These are phyloP conservation scores for Penicillium sp. DNA, from an alignment of 2,329 filamentous ascomycete species.

Conservation along the genomic window DNA sequence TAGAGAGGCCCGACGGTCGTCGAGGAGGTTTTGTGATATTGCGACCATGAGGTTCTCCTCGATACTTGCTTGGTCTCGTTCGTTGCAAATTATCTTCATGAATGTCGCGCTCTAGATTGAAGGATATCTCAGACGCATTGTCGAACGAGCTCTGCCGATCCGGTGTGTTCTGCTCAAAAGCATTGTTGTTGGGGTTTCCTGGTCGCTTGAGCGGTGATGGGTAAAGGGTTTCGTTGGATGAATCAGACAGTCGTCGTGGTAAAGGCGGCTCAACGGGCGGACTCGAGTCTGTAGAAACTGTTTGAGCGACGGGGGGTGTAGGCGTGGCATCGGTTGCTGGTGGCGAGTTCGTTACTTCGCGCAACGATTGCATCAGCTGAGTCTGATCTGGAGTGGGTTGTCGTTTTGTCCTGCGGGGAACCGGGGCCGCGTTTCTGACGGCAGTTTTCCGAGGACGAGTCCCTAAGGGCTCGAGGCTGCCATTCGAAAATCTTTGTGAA, in stretches of 20 bases:
- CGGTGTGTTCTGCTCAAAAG: slow-evolving; percentile 23
- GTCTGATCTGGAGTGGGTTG: slow-evolving; percentile 42
- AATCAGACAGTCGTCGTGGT: slow-evolving; percentile 21
- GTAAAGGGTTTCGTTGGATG: slow-evolving; percentile 32
- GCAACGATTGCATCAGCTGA: slow-evolving; percentile 36
- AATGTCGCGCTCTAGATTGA: slow-evolving; percentile 41
- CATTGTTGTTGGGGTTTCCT: slow-evolving; percentile 19
- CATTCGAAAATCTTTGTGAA: slow-evolving; percentile 13
- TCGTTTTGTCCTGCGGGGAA: slow-evolving; percentile 30
- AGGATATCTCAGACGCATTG: slow-evolving; percentile 41
- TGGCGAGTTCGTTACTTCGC: slow-evolving; percentile 32
- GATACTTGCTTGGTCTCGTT: slow-evolving; percentile 33
- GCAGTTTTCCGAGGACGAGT: slow-evolving; percentile 18
- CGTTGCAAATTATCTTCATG: slow-evolving; percentile 42
- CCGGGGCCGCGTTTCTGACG: slow-evolving; percentile 23
- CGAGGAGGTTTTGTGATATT: slow-evolving; percentile 44
- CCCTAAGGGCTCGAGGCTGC: slow-evolving; percentile 13
- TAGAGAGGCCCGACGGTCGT: slow-evolving; percentile 39
- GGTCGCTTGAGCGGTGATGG: slow-evolving; percentile 33
- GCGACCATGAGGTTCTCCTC: slow-evolving; percentile 29
- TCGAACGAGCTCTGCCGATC: slow-evolving; percentile 33
- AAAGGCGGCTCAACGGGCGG: slow-evolving; percentile 31
- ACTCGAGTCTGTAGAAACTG: slow-evolving; percentile 39
- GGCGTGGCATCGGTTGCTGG: slow-evolving; percentile 38
- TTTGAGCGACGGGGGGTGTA: slow-evolving; percentile 39